These are phyloP conservation scores for Wickerhamiella allomyrinae DNA, from an alignment of 805 yeast species.

Conservation along the genomic window DNA sequence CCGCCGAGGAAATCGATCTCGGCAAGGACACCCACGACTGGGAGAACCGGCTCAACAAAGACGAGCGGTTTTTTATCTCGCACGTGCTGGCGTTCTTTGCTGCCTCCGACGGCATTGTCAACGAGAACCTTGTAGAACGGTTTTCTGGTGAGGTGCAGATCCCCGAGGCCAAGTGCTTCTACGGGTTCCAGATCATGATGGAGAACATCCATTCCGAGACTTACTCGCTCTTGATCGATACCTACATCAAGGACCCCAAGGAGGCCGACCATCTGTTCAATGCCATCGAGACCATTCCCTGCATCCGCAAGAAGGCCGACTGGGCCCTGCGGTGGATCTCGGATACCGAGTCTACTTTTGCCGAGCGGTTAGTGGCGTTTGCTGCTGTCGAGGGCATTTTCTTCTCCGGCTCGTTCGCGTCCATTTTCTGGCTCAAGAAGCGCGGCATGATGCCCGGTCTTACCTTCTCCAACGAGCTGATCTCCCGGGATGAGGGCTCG, in stretches of 20 bases:
- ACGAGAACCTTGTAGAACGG: slow-evolving; percentile 93
- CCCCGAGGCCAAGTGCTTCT: slow-evolving; percentile 97
- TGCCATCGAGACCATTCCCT: slow-evolving; percentile 92
- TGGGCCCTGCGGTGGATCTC: slow-evolving; percentile 98
- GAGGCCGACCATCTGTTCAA: slow-evolving; percentile 83
- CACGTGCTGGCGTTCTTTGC: slow-evolving; percentile 95
- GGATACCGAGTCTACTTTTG: slow-evolving; percentile 77
- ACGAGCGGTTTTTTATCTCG: slow-evolving; percentile 84
- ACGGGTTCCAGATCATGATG: slow-evolving; percentile 99
- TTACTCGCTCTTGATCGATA: slow-evolving; percentile 83
- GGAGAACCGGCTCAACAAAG: slow-evolving; percentile 77
- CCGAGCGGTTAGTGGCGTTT: slow-evolving; percentile 92
- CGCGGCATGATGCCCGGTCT: slow-evolving; percentile 98
- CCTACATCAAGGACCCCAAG: slow-evolving; percentile 91
- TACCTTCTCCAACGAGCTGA: slow-evolving; percentile 93
- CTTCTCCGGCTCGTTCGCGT: slow-evolving; percentile 96
- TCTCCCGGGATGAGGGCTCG: slow-evolving; percentile 96
- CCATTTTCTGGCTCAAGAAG: slow-evolving; percentile 97
- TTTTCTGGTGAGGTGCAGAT: slow-evolving; percentile 94
- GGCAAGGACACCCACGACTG: slow-evolving; percentile 86
- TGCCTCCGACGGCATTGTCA: slow-evolving; percentile 96
- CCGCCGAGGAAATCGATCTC: slow-evolving; percentile 95
- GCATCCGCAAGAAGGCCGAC: slow-evolving; percentile 92
- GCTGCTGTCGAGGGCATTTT: slow-evolving; percentile 99
- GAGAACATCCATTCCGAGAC: slow-evolving; percentile 98